phyloP scores from a whole-genome alignment of 164 flowering plant species.

The Taxillus chinensis region DNA sequence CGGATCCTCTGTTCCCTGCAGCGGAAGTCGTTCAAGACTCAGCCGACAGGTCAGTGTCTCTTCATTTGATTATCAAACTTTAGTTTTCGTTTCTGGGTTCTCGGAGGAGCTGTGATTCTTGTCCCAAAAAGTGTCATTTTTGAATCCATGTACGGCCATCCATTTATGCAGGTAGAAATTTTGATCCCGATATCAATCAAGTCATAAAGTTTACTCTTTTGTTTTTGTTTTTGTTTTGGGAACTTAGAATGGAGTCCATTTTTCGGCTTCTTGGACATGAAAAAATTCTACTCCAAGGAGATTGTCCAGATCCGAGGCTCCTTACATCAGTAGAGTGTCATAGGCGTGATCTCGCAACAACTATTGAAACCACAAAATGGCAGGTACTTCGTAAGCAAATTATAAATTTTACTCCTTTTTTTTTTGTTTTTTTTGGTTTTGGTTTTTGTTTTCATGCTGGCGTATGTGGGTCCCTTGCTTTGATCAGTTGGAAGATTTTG shows the following conservation, averaged over 20 bases:
- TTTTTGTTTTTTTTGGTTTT: neutral
- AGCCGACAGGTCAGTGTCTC: constrained; percentile 30
- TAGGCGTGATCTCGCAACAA: constrained; percentile 44
- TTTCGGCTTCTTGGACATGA: constrained; percentile 40
- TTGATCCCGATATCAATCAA: no score
- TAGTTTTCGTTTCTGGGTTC: no score
- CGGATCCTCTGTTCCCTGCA: constrained; percentile 50
- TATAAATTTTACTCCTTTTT: neutral
- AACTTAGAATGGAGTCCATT: constrained; percentile 45
- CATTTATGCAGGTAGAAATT: no score
- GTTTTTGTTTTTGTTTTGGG: no score
- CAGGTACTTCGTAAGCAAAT: constrained; percentile 24
- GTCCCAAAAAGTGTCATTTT: no score
- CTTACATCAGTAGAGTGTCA: constrained; percentile 34
- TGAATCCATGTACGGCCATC: no score
- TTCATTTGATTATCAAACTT: neutral
- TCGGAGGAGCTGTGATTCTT: no score
- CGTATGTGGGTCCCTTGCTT: neutral
- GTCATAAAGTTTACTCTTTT: no score
- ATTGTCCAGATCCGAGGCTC: constrained; percentile 26
- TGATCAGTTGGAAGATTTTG: constrained; percentile 51
- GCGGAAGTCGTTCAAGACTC: constrained; percentile 63
- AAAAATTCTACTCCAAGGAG: constrained; percentile 29
- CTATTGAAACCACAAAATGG: constrained; percentile 54
- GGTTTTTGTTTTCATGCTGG: neutral